A percentile compares a stretch with the other conserved stretches of the same genome.
Conservation (phyloP, 495 filamentous ascomycete genomes). For the Talaromyces borbonicus region DNA sequence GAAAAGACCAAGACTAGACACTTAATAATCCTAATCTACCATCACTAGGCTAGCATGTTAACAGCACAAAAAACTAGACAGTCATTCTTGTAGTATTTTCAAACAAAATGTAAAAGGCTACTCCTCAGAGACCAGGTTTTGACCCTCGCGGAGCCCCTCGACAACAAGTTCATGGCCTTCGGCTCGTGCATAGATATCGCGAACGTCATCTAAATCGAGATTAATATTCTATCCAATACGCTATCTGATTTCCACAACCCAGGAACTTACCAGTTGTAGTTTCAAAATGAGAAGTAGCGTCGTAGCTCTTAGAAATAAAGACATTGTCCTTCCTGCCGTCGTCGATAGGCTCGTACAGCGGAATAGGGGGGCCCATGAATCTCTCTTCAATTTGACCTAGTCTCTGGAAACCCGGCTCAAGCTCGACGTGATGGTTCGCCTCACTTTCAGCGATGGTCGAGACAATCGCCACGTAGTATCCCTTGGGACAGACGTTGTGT, state of each 20-base stretch:
- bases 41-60: too few species aligned
- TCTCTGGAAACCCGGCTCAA: slow-evolving; percentile 86
- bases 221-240: slow-evolving; percentile 12
- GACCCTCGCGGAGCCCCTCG: slow-evolving; percentile 43
- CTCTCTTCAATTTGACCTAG: slow-evolving; percentile 93
- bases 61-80: too few species aligned
- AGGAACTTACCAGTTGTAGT: slow-evolving; percentile 64
- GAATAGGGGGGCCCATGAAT: slow-evolving; percentile 88
- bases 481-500: slow-evolving; percentile 97
- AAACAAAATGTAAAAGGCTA: slow-evolving; percentile 15
- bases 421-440: slow-evolving; percentile 90
- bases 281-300: slow-evolving; percentile 96
- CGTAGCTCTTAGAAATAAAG: slow-evolving; percentile 98
- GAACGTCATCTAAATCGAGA: slow-evolving; percentile 65
- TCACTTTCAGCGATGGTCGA: slow-evolving; percentile 90
- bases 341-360: slow-evolving; percentile 85
- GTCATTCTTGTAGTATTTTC: not conserved
- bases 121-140: slow-evolving; percentile 39
- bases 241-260: too few species aligned
- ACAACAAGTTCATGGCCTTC: slow-evolving; percentile 79
- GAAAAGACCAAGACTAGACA: too few species aligned
- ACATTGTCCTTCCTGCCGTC: slow-evolving; percentile 82
- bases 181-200: slow-evolving; percentile 82
- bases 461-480: slow-evolving; percentile 97
- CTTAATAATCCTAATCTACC: too few species aligned